phyloP scores from a whole-genome alignment of 1,139 yeast genomes.

The Hansenula anomala region DNA sequence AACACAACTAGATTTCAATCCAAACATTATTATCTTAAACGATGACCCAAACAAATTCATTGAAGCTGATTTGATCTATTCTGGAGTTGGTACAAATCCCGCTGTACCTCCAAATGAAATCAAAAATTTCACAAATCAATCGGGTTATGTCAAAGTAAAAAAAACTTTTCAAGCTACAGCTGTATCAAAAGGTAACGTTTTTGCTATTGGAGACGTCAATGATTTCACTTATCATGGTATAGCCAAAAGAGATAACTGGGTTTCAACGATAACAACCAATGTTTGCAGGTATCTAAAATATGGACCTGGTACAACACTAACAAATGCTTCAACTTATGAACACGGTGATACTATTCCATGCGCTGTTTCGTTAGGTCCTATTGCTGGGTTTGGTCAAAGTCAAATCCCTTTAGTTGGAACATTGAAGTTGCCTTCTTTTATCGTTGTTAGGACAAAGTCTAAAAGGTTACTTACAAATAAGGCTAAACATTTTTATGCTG shows the following conservation, averaged over 20 bases:
- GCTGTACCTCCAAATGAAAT: slow-evolving; percentile 11
- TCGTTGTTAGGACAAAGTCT: slow-evolving; percentile 4
- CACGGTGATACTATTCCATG: background rate
- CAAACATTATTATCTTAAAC: background rate
- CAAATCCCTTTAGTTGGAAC: slow-evolving; percentile 11
- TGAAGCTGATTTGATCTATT: slow-evolving; percentile 6
- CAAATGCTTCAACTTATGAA: background rate
- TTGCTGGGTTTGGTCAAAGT: slow-evolving; percentile 14
- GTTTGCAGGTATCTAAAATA: background rate
- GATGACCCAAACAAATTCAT: background rate
- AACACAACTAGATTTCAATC: background rate
- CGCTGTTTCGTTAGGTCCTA: slow-evolving; percentile 11
- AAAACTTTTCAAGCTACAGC: slow-evolving; percentile 12
- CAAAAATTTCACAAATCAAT: slow-evolving; percentile 5
- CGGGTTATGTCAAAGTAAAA: slow-evolving; percentile 9
- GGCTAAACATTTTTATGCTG: background rate
- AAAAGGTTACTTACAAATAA: slow-evolving; percentile 3
- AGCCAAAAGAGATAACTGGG: slow-evolving; percentile 5
- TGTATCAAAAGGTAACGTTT: slow-evolving; percentile 8
- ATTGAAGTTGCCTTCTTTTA: slow-evolving; percentile 10
- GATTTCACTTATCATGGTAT: slow-evolving; percentile 9
- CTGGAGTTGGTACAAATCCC: slow-evolving; percentile 13
- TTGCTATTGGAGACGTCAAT: slow-evolving; percentile 19
- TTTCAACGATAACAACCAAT: background rate
- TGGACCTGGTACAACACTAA: background rate